Evolutionary conservation across 208 protist species (phyloP).

Genomic region (Leishmania aethiopica): DNA sequence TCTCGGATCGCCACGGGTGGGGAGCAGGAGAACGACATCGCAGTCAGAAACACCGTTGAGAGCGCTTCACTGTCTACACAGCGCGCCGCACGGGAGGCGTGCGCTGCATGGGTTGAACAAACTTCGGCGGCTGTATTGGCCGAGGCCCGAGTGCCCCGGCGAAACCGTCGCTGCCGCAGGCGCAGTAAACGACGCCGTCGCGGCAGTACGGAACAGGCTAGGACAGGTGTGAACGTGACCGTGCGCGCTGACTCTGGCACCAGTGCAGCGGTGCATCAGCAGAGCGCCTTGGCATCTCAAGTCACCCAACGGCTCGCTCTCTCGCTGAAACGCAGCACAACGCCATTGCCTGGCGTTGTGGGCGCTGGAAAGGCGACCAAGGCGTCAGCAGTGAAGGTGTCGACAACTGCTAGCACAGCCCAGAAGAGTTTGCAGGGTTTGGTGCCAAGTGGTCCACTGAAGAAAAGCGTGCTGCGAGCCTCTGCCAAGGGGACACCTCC

Average conservation of each 20-base stretch:
- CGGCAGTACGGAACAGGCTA: background rate
- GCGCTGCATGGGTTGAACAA: background rate
- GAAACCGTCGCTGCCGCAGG: conserved; percentile 14
- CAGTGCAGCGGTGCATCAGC: background rate
- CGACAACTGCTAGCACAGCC: background rate
- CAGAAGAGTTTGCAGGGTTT: conserved; percentile 23
- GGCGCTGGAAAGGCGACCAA: background rate
- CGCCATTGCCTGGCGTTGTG: background rate
- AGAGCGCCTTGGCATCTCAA: background rate
- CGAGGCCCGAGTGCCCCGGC: conserved; percentile 11
- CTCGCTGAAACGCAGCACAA: background rate
- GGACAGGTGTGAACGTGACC: background rate
- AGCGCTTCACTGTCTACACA: background rate
- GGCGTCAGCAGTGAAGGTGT: too few relatives aligned
- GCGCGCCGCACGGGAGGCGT: background rate
- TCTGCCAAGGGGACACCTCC: background rate
- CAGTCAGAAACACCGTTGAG: too few relatives aligned
- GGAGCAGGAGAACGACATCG: background rate
- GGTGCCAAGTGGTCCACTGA: conserved; percentile 23
- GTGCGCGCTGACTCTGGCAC: background rate
- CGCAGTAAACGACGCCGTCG: conserved; percentile 21
- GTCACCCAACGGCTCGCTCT: background rate
- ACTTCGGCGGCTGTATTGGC: background rate
- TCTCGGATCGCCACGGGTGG: background rate
- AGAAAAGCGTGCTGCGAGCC: background rate